Percentiles rank a stretch among this genome's conserved stretches.
phyloP scores from a whole-genome alignment of 306 rosid species.

The Astragalus membranaceus region DNA sequence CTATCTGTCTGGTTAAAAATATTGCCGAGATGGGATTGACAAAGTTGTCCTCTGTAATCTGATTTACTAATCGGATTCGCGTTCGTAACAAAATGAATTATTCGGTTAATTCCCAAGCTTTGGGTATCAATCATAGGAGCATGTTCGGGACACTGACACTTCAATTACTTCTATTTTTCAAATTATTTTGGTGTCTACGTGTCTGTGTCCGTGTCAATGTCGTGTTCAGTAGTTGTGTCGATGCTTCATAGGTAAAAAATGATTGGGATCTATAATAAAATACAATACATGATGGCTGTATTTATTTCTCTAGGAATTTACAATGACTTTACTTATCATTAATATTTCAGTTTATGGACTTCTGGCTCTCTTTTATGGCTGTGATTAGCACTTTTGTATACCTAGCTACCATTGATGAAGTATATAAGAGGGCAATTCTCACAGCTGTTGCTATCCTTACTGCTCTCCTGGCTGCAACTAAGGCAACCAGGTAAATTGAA shows the following conservation, averaged over 20 bases:
- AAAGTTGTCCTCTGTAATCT: not conserved
- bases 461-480: conserved; percentile 78
- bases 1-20: not conserved
- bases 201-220: too few relatives aligned
- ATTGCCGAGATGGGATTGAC: not conserved
- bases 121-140: not conserved
- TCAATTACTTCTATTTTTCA: too few relatives aligned
- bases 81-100: not conserved
- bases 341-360: conserved; percentile 87
- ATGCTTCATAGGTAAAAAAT: not conserved
- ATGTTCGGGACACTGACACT: not conserved
- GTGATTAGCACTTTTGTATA: conserved; percentile 83
- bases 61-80: not conserved
- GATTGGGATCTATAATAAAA: not conserved
- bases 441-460: conserved; percentile 77
- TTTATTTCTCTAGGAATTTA: conserved; percentile 1
- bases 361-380: conserved; percentile 99
- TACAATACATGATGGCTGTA: not conserved
- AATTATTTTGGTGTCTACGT: too few relatives aligned
- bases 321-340: conserved; percentile 3
- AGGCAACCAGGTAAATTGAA: conserved; percentile 72
- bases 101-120: not conserved
- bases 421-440: conserved; percentile 69
- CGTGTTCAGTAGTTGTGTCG: too few relatives aligned
- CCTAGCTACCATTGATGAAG: conserved; percentile 70